These are phyloP conservation scores for Hypoxylon lenormandii DNA, from an alignment of 495 filamentous ascomycete genomes.

Conservation along the genomic window DNA sequence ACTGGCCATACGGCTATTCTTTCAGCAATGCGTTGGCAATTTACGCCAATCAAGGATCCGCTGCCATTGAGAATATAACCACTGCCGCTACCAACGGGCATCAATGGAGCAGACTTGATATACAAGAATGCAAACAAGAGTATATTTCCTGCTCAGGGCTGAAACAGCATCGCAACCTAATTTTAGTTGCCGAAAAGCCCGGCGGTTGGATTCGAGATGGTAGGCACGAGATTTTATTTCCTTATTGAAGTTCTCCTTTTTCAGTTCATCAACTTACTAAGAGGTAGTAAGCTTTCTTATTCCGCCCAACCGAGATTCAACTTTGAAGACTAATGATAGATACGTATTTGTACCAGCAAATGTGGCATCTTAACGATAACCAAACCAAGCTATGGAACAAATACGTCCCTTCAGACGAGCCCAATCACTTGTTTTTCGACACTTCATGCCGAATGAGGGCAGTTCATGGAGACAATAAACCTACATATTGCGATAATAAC, in stretches of 20 bases:
- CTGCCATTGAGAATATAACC: slow-evolving; percentile 31
- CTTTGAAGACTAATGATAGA: slow-evolving; percentile 1
- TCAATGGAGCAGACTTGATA: slow-evolving; percentile 20
- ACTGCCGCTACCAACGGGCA: background rate
- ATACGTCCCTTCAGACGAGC: slow-evolving; percentile 37
- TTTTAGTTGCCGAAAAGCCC: slow-evolving; percentile 30
- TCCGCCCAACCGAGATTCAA: no score
- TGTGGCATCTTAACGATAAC: slow-evolving; percentile 39
- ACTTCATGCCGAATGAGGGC: slow-evolving; percentile 31
- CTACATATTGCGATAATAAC: slow-evolving; percentile 5
- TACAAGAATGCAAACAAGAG: slow-evolving; percentile 23
- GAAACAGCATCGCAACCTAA: slow-evolving; percentile 19
- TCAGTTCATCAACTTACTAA: no score
- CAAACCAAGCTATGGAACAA: slow-evolving; percentile 30
- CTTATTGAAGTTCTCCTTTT: no score
- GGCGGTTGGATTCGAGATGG: slow-evolving; percentile 40
- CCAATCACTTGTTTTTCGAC: slow-evolving; percentile 40
- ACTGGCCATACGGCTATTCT: no score
- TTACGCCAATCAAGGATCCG: slow-evolving; percentile 37
- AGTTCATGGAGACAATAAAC: background rate
- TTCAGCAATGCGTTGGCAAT: no score
- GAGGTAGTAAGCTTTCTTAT: no score
- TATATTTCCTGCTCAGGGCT: slow-evolving; percentile 30
- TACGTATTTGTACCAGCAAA: slow-evolving; percentile 25
- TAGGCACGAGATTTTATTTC: slow-evolving; percentile 23